These are phyloP conservation scores for Boletus reticulatus DNA, from an alignment of 768 basidiomycete genomes.

Conservation along the genomic window DNA sequence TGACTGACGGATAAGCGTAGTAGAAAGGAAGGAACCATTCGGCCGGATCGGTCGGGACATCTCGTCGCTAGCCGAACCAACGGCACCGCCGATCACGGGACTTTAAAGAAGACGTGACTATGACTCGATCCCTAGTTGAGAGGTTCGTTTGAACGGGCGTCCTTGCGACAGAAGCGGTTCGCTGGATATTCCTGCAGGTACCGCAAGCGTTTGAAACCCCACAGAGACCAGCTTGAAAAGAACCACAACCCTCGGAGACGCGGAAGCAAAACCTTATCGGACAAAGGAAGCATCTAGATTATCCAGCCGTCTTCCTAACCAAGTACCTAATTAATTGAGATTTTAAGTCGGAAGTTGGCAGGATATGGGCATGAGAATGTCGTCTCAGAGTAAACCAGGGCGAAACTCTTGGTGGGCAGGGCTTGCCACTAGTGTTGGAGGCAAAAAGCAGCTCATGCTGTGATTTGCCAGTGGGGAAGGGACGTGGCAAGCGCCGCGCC, in stretches of 20 bases:
- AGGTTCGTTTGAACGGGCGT: too few relatives aligned
- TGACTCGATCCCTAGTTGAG: background rate
- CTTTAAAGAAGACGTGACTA: conserved; percentile 3
- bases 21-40: conserved; percentile 8
- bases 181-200: too few relatives aligned
- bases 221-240: background rate
- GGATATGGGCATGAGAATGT: too few relatives aligned
- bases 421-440: too few relatives aligned
- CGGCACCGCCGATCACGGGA: conserved; percentile 25
- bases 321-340: background rate
- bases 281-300: background rate
- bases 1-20: background rate
- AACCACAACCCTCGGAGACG: background rate
- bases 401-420: too few relatives aligned
- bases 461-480: too few relatives aligned
- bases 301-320: background rate
- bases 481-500: background rate
- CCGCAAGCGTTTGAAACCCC: too few relatives aligned
- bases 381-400: too few relatives aligned
- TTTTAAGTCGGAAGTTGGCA: background rate
- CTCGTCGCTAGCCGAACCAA: background rate
- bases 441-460: too few relatives aligned
- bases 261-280: background rate
- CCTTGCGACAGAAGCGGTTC: too few relatives aligned
- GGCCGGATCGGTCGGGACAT: conserved; percentile 19